These are phyloP conservation scores for Abrus precatorius DNA, from an alignment of 306 rosid genomes.

Conservation along the genomic window DNA sequence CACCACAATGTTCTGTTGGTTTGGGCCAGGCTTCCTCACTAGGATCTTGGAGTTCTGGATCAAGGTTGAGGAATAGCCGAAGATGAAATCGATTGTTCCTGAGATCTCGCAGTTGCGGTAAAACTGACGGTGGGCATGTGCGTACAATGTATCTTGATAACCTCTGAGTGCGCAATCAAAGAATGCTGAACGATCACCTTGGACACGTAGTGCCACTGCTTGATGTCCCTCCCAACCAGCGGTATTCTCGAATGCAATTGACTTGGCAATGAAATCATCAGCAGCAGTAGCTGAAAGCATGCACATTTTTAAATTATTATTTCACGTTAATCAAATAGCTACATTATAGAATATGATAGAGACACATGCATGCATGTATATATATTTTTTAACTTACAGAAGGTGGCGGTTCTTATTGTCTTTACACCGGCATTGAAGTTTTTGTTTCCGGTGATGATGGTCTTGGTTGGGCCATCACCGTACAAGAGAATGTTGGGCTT, in stretches of 20 bases:
- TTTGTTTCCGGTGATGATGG: slow-evolving; percentile 70
- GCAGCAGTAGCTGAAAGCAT: slow-evolving; percentile 41
- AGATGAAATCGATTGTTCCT: slow-evolving; percentile 78
- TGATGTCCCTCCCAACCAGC: slow-evolving; percentile 72
- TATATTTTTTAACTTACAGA: slow-evolving; percentile 46
- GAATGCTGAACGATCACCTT: slow-evolving; percentile 58
- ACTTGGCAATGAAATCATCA: slow-evolving; percentile 58
- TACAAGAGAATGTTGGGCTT: slow-evolving; percentile 59
- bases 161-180: slow-evolving; percentile 64
- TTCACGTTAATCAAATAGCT: too few species aligned
- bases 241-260: slow-evolving; percentile 71
- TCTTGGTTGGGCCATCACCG: slow-evolving; percentile 72
- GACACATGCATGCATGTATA: too few species aligned
- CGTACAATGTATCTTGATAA: slow-evolving; percentile 74
- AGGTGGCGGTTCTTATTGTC: slow-evolving; percentile 63
- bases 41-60: slow-evolving; percentile 66
- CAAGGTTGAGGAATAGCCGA: slow-evolving; percentile 57
- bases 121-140: slow-evolving; percentile 63
- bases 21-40: slow-evolving; percentile 57
- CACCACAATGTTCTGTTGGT: slow-evolving; percentile 51
- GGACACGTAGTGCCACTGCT: slow-evolving; percentile 76
- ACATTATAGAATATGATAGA: too few species aligned
- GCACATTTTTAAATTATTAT: too few species aligned
- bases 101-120: slow-evolving; percentile 75
- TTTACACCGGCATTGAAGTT: slow-evolving; percentile 45